Conservation (phyloP, 2,329 filamentous ascomycete genomes). For the Fusarium miscanthi region DNA sequence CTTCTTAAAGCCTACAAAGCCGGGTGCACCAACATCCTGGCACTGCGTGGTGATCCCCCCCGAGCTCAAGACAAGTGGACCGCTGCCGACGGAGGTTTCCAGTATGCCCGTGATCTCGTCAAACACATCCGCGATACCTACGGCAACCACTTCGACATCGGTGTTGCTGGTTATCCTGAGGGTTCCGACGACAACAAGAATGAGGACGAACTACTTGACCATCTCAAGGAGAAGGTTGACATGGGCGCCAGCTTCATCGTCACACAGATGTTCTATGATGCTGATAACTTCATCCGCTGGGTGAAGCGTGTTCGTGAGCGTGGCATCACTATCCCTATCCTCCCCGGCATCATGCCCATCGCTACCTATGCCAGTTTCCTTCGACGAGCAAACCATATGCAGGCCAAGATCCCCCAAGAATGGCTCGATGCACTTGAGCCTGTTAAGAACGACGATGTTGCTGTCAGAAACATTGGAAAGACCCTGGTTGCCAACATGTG, state of each 20-base stretch:
- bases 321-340: conserved; percentile 85
- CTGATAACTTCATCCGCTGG: conserved; percentile 94
- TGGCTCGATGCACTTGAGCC: conserved; percentile 89
- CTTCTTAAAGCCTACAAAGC: conserved; percentile 90
- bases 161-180: conserved; percentile 96
- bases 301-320: conserved; percentile 84
- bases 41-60: conserved; percentile 91
- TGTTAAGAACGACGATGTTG: conserved; percentile 95
- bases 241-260: conserved; percentile 93
- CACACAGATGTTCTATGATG: conserved; percentile 99
- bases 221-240: conserved; percentile 97
- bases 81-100: conserved; percentile 85
- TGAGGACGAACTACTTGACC: conserved; percentile 84
- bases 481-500: conserved; percentile 90
- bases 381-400: conserved; percentile 89
- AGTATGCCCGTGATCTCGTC: conserved; percentile 91
- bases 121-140: conserved; percentile 83
- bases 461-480: conserved; percentile 90
- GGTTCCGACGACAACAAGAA: conserved; percentile 94
- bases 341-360: conserved; percentile 89
- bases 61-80: conserved; percentile 95
- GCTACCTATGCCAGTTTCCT: conserved; percentile 95
- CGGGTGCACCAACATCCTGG: conserved; percentile 97
- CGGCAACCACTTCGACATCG: conserved; percentile 86
- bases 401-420: conserved; percentile 81